Conservation (phyloP, 306 rosid genomes). For the Glycine latifolia region DNA sequence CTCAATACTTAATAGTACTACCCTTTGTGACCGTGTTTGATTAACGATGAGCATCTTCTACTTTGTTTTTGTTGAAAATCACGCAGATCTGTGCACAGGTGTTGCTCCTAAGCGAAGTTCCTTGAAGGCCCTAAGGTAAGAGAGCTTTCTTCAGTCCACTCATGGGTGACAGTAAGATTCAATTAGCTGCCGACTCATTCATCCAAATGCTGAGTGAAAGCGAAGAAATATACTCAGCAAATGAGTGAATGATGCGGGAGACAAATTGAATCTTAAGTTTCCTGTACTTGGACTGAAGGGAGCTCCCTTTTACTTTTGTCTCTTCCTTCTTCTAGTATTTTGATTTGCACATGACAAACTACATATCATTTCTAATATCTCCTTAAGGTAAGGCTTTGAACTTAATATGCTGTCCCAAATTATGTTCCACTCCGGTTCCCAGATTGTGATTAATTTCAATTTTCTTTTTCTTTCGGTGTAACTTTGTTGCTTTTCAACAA, state of each 20-base stretch:
- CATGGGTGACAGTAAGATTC: constrained; percentile 67
- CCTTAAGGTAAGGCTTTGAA: too few relatives aligned
- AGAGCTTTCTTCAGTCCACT: constrained; percentile 97
- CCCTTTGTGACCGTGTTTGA: not conserved
- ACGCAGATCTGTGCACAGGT: constrained; percentile 15
- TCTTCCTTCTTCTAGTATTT: too few relatives aligned
- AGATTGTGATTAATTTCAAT: too few relatives aligned
- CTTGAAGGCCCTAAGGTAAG: constrained; percentile 11
- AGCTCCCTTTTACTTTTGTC: constrained; percentile 72
- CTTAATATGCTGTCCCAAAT: too few relatives aligned
- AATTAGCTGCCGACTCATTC: constrained; percentile 99
- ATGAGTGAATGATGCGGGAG: constrained; percentile 98
- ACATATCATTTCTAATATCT: too few relatives aligned
- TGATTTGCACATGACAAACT: too few relatives aligned
- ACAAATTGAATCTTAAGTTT: constrained; percentile 75
- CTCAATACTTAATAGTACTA: too few relatives aligned
- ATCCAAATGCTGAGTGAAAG: constrained; percentile 78
- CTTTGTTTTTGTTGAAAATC: too few relatives aligned
- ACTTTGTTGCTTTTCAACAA: too few relatives aligned
- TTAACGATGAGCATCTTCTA: too few relatives aligned
- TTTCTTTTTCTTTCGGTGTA: not conserved
- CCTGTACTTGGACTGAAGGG: constrained; percentile 99
- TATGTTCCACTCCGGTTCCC: too few relatives aligned
- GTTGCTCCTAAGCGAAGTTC: too few relatives aligned
- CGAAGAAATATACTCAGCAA: constrained; percentile 52